A percentile compares a stretch with the other conserved stretches of the same genome.
phyloP scores from a whole-genome alignment of 2,329 filamentous ascomycete species.

The Aureobasidium sp. region DNA sequence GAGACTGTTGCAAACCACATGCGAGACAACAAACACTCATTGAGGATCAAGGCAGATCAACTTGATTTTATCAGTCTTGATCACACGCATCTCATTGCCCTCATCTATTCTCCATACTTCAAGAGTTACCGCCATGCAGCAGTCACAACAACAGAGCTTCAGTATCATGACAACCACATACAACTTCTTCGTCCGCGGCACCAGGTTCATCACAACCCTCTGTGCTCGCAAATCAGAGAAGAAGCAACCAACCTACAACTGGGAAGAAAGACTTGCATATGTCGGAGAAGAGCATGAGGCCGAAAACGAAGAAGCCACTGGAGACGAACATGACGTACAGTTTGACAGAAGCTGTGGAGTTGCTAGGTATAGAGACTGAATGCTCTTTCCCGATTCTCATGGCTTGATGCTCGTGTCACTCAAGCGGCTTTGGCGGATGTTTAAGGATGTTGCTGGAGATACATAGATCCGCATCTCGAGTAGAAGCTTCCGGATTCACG shows the following conservation, averaged over 20 bases:
- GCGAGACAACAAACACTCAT: background rate
- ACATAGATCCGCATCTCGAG: too few relatives aligned
- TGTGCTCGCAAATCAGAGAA: background rate
- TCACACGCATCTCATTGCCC: background rate
- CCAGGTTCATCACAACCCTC: background rate
- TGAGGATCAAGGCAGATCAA: background rate
- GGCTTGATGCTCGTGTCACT: background rate
- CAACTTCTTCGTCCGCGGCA: background rate
- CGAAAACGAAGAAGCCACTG: background rate
- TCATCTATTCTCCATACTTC: background rate
- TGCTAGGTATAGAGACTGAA: background rate
- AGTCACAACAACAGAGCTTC: background rate
- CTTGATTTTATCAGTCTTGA: background rate
- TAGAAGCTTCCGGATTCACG: background rate
- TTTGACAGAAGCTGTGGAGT: background rate
- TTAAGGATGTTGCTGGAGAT: background rate
- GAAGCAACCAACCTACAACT: background rate
- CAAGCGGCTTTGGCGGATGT: background rate
- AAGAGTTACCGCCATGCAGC: background rate
- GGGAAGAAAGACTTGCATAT: background rate
- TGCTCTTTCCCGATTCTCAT: background rate
- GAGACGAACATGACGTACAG: background rate
- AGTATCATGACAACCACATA: background rate
- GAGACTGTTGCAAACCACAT: background rate
- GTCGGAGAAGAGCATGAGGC: background rate